A percentile compares a stretch with the other conserved stretches of the same genome.
phyloP scores from a whole-genome alignment of 75 land plant genomes.

The Chamaecyparis obtusa region DNA sequence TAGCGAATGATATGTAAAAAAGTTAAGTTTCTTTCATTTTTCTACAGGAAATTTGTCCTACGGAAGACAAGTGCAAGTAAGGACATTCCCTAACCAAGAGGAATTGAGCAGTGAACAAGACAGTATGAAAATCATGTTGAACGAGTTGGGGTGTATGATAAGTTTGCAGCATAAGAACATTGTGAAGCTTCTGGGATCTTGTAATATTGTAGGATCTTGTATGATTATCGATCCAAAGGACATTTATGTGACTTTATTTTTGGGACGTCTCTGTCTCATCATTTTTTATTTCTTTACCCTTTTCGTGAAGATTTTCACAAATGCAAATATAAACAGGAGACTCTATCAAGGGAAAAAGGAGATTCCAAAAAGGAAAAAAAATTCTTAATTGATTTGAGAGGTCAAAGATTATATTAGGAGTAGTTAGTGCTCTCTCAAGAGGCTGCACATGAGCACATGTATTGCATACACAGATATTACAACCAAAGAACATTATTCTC shows the following conservation, averaged over 20 bases:
- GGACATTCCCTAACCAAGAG: neutral
- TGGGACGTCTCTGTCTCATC: neutral
- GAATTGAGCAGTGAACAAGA: no score
- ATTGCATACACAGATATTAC: constrained; percentile 59
- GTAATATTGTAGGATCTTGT: constrained; percentile 27
- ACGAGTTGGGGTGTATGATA: constrained; percentile 50
- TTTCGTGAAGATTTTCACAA: no score
- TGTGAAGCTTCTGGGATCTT: constrained; percentile 64
- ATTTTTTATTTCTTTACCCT: no score
- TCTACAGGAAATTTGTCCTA: neutral
- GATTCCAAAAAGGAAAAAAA: no score
- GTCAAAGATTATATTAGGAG: constrained; percentile 34
- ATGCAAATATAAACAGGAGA: no score
- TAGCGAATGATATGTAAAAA: no score
- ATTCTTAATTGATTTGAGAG: constrained; percentile 33
- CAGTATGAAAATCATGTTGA: constrained; percentile 19
- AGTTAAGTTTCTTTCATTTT: no score
- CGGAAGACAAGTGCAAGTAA: neutral
- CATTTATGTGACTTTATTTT: constrained; percentile 22
- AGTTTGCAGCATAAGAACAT: constrained; percentile 63
- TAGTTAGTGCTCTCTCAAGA: constrained; percentile 63
- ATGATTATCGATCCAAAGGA: constrained; percentile 68
- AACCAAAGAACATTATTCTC: constrained; percentile 43
- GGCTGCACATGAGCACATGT: constrained; percentile 27
- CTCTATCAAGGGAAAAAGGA: no score